A percentile compares a stretch with the other conserved stretches of the same genome.
Conservation (phyloP, 2,329 filamentous ascomycete genomes). For the Penicillium sp. region DNA sequence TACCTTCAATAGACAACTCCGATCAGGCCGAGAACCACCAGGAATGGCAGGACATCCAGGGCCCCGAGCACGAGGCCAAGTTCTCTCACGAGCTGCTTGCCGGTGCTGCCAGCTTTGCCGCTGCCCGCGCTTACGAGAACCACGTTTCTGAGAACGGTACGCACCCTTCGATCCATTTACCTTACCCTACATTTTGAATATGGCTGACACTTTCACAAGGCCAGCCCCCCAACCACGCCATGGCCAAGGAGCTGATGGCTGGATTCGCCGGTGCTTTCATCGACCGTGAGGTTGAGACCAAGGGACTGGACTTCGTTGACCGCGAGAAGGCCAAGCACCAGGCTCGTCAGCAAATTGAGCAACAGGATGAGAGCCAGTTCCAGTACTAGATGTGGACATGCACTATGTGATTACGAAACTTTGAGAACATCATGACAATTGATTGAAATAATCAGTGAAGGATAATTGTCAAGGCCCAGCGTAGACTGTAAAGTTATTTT, state of each 20-base stretch:
- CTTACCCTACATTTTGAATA: background rate
- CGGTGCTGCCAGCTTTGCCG: constrained; percentile 74
- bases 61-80: constrained; percentile 49
- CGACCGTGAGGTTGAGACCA: constrained; percentile 71
- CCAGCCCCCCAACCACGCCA: constrained; percentile 67
- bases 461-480: background rate
- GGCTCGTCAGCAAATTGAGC: constrained; percentile 37
- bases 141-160: constrained; percentile 67
- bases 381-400: background rate
- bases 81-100: constrained; percentile 73
- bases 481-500: background rate
- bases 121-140: constrained; percentile 78
- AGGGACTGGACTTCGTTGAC: constrained; percentile 62
- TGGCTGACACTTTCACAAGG: constrained; percentile 46
- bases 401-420: background rate
- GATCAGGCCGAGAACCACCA: background rate
- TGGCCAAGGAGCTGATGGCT: constrained; percentile 75
- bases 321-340: constrained; percentile 60
- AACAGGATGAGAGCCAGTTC: background rate
- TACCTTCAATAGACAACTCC: background rate
- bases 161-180: constrained; percentile 13
- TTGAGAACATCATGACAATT: background rate
- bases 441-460: background rate
- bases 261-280: constrained; percentile 74
- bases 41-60: background rate